A percentile compares a stretch with the other conserved stretches of the same genome.
Evolutionary conservation across 306 rosid genomes (phyloP).

Genomic region (Acacia melanoxylon): DNA sequence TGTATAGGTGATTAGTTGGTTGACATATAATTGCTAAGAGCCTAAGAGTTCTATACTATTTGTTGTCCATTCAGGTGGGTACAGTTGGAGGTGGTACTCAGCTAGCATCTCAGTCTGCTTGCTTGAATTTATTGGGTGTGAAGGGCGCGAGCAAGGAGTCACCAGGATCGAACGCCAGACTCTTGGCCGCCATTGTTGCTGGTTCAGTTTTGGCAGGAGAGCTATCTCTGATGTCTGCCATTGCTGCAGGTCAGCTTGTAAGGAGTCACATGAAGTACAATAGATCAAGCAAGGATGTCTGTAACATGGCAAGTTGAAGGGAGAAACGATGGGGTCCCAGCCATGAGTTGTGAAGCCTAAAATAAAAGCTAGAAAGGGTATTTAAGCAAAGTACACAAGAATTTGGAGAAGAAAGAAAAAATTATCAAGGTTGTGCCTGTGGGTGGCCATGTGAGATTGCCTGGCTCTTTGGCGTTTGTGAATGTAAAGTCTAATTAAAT

Average conservation of each 20-base stretch:
- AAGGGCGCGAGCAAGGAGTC: conserved; percentile 73
- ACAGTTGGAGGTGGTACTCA: conserved; percentile 85
- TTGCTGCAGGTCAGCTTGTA: conserved; percentile 75
- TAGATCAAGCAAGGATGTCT: conserved; percentile 58
- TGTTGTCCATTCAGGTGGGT: conserved; percentile 55
- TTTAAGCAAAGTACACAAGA: background rate
- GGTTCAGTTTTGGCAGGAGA: conserved; percentile 80
- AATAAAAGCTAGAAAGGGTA: conserved; percentile 5
- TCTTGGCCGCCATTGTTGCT: conserved; percentile 64
- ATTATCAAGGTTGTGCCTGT: conserved; percentile 9
- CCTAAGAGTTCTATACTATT: conserved; percentile 16
- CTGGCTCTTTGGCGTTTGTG: conserved; percentile 28
- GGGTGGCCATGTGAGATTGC: conserved; percentile 13
- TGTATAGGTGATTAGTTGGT: background rate
- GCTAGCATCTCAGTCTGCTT: conserved; percentile 83
- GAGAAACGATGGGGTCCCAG: background rate
- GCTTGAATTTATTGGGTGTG: conserved; percentile 75
- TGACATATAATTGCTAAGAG: conserved; percentile 3
- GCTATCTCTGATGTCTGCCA: conserved; percentile 73
- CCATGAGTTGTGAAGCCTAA: conserved; percentile 27
- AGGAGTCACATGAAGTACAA: conserved; percentile 85
- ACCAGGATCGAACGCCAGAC: conserved; percentile 71
- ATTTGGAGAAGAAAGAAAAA: conserved; percentile 20
- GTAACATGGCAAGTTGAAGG: conserved; percentile 39
- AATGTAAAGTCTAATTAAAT: conserved; percentile 4